Percentiles rank a stretch among this genome's conserved stretches.
Conservation (phyloP, 2,329 filamentous ascomycete genomes). For the Penicillium sp. region DNA sequence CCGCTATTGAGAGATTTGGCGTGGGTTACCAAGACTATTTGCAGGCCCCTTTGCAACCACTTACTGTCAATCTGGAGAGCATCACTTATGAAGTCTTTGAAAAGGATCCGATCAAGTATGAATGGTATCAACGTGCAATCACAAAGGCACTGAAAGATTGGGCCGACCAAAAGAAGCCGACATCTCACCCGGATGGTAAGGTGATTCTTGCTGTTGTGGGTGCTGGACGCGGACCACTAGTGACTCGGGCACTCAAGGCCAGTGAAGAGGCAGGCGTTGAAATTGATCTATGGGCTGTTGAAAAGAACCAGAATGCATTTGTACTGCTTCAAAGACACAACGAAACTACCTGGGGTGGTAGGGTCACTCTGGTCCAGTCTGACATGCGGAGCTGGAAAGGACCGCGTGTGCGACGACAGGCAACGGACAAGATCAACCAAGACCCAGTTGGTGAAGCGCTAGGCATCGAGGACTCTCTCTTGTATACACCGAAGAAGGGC, state of each 20-base stretch:
- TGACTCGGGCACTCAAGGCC: conserved; percentile 82
- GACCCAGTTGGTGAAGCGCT: conserved; percentile 40
- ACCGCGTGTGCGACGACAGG: conserved; percentile 51
- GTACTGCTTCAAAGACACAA: conserved; percentile 91
- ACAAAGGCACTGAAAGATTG: conserved; percentile 81
- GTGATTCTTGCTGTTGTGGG: conserved; percentile 91
- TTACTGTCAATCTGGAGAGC: conserved; percentile 95
- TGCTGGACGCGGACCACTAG: conserved; percentile 87
- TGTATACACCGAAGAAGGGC: conserved; percentile 23
- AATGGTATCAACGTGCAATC: conserved; percentile 89
- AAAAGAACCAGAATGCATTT: conserved; percentile 98
- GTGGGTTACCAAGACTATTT: conserved; percentile 88
- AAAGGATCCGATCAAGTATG: conserved; percentile 96
- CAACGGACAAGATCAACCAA: conserved; percentile 15
- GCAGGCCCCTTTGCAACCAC: conserved; percentile 89
- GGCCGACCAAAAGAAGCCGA: conserved; percentile 71
- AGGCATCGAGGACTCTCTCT: conserved; percentile 33
- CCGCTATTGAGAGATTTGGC: conserved; percentile 68
- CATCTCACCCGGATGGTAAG: conserved; percentile 69
- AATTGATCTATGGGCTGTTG: conserved; percentile 87
- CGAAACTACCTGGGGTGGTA: conserved; percentile 74
- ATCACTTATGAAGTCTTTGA: conserved; percentile 99
- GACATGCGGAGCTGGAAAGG: conserved; percentile 98
- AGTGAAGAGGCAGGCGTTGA: conserved; percentile 75
- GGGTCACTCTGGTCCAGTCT: conserved; percentile 87